A percentile compares a stretch with the other conserved stretches of the same genome.
phyloP scores from a whole-genome alignment of 768 basidiomycete species.

The Leccinellum rugosiceps region DNA sequence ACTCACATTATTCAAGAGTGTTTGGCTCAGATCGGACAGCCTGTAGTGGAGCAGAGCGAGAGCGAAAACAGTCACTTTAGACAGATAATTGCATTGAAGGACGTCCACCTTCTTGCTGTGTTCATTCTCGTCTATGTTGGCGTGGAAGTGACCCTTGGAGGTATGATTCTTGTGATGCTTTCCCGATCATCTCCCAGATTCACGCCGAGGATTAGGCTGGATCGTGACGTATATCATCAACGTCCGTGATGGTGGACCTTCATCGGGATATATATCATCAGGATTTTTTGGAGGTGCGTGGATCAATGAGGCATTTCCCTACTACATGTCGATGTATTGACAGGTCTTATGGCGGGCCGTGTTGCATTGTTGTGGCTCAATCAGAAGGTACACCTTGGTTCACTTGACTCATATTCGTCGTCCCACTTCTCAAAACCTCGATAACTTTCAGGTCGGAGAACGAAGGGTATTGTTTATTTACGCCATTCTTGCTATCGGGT shows the following conservation, averaged over 20 bases:
- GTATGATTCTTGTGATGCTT: constrained; percentile 16
- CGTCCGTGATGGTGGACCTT: constrained; percentile 42
- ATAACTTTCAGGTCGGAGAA: constrained; percentile 46
- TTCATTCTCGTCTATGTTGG: constrained; percentile 70
- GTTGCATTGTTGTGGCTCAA: constrained; percentile 56
- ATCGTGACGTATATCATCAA: constrained; percentile 59
- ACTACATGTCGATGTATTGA: neutral
- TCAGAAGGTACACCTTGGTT: constrained; percentile 34
- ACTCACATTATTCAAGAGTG: constrained; percentile 40
- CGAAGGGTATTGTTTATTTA: constrained; percentile 52
- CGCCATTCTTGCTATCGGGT: constrained; percentile 47
- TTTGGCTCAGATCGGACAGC: constrained; percentile 51
- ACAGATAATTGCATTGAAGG: constrained; percentile 50
- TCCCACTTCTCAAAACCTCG: neutral
- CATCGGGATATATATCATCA: constrained; percentile 49
- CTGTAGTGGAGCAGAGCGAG: constrained; percentile 34
- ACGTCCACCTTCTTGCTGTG: constrained; percentile 60
- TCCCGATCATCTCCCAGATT: neutral
- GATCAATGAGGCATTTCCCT: neutral
- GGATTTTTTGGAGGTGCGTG: constrained; percentile 53
- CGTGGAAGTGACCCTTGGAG: constrained; percentile 53
- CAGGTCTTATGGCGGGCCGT: constrained; percentile 59
- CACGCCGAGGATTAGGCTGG: constrained; percentile 47
- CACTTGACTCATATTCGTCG: neutral
- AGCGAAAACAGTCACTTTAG: constrained; percentile 39